Conservation (phyloP, 2,329 filamentous ascomycete species). For the Aschersonia sp. region DNA sequence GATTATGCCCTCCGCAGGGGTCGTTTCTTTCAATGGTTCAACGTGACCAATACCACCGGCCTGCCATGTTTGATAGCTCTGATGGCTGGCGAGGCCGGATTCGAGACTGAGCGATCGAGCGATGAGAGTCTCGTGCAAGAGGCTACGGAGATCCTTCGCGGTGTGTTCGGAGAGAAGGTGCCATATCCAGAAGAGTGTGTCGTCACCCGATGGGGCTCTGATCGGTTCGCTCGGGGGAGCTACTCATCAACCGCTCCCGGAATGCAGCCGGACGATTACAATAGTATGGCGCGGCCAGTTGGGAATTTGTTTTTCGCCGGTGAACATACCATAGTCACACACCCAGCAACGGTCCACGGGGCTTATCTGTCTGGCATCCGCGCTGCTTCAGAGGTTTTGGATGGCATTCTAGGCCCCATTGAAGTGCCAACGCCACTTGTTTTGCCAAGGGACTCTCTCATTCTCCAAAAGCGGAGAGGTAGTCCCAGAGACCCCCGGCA, state of each 20-base stretch:
- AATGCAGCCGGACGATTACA: slow-evolving; percentile 78
- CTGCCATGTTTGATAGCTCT: slow-evolving; percentile 77
- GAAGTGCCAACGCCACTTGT: slow-evolving; percentile 63
- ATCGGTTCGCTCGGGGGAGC: slow-evolving; percentile 82
- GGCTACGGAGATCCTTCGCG: slow-evolving; percentile 63
- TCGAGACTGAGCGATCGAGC: slow-evolving; percentile 65
- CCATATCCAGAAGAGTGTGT: slow-evolving; percentile 74
- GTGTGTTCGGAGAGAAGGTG: slow-evolving; percentile 57
- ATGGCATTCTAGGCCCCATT: slow-evolving; percentile 69
- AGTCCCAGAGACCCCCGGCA: slow-evolving; percentile 32
- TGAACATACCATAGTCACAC: slow-evolving; percentile 88
- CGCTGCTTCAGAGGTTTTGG: slow-evolving; percentile 74
- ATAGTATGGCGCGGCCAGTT: slow-evolving; percentile 70
- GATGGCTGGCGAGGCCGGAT: slow-evolving; percentile 90
- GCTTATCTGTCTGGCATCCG: slow-evolving; percentile 89
- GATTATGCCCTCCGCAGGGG: slow-evolving; percentile 70
- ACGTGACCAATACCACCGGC: slow-evolving; percentile 79
- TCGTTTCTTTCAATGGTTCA: slow-evolving; percentile 98
- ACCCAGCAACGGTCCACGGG: slow-evolving; percentile 92
- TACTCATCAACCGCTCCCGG: slow-evolving; percentile 86
- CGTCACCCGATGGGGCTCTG: slow-evolving; percentile 82
- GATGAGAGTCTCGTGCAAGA: slow-evolving; percentile 68
- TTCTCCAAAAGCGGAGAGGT: slow-evolving; percentile 41
- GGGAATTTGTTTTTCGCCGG: slow-evolving; percentile 91
- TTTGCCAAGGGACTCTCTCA: slow-evolving; percentile 40